Percentiles rank a stretch among this genome's conserved stretches.
Evolutionary conservation across 2,329 filamentous ascomycete genomes (phyloP).

Genomic region (Sclerotinia spermophila): DNA sequence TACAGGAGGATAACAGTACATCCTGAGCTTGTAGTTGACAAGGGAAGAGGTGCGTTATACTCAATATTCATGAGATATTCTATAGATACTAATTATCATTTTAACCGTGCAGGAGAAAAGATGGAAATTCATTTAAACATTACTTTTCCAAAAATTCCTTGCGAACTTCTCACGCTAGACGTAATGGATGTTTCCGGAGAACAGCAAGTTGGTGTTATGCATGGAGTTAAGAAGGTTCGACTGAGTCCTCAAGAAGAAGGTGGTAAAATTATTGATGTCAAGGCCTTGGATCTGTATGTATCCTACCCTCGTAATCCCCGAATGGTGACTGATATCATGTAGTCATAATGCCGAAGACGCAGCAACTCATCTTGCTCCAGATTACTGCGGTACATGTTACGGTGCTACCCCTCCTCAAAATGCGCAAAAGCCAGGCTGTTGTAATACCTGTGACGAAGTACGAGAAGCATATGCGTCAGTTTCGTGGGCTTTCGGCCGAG

Average conservation of each 20-base stretch:
- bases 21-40: constrained; percentile 93
- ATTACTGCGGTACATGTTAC: constrained; percentile 93
- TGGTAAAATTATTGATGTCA: constrained; percentile 68
- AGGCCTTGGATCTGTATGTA: constrained; percentile 60
- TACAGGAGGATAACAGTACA: constrained; percentile 83
- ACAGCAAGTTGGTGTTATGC: constrained; percentile 88
- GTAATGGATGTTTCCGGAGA: constrained; percentile 99
- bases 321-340: constrained; percentile 21
- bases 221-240: constrained; percentile 88
- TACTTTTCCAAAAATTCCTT: constrained; percentile 89
- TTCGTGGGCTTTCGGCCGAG: constrained; percentile 91
- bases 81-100: constrained; percentile 12
- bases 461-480: constrained; percentile 86
- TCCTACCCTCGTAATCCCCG: constrained; percentile 21
- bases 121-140: constrained; percentile 99
- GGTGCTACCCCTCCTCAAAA: constrained; percentile 71
- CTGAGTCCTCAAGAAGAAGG: constrained; percentile 70
- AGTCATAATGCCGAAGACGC: constrained; percentile 64
- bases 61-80: background rate
- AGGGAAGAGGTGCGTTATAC: constrained; percentile 71
- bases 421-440: constrained; percentile 81
- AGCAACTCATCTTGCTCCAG: constrained; percentile 76
- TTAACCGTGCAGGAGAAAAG: constrained; percentile 67
- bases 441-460: constrained; percentile 95
- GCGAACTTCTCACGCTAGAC: constrained; percentile 91